phyloP scores from a whole-genome alignment of 768 basidiomycete genomes.

The Leccinum sublutescens region DNA sequence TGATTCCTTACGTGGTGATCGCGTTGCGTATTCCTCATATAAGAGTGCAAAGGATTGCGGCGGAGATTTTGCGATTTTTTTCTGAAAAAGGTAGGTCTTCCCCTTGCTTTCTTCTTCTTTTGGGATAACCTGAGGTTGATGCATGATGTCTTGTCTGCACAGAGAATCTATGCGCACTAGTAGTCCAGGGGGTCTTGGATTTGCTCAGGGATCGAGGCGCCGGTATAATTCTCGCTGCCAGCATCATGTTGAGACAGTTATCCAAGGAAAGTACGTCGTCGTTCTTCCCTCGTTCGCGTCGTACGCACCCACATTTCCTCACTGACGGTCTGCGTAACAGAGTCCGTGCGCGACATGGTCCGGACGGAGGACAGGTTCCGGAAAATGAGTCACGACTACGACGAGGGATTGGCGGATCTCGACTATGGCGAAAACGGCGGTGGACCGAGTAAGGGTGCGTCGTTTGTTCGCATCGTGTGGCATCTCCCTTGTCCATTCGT shows the following conservation, averaged over 20 bases:
- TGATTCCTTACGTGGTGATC: conserved; percentile 16
- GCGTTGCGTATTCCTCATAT: conserved; percentile 16
- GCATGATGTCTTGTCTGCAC: not conserved
- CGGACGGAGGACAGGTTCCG: conserved; percentile 12
- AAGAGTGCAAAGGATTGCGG: conserved; percentile 18
- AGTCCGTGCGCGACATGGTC: conserved; percentile 16
- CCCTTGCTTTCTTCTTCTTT: not conserved
- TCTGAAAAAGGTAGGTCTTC: conserved; percentile 13
- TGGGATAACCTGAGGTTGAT: not conserved
- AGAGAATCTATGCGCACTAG: conserved; percentile 13
- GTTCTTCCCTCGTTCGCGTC: not conserved
- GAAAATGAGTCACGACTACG: conserved; percentile 22
- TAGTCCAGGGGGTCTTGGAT: conserved; percentile 12
- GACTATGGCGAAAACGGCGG: conserved; percentile 12
- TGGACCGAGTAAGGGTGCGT: conserved; percentile 13
- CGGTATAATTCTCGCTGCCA: conserved; percentile 16
- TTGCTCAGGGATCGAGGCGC: conserved; percentile 21
- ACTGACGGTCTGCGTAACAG: not conserved
- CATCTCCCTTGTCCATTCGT: too few species aligned
- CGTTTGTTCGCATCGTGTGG: not conserved
- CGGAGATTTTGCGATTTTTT: conserved; percentile 11
- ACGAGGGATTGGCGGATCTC: conserved; percentile 15
- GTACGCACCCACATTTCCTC: not conserved
- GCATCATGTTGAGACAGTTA: conserved; percentile 12
- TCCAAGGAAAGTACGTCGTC: conserved; percentile 15